These are phyloP conservation scores for Drechslera avenae DNA, from an alignment of 2,329 filamentous ascomycete genomes.

Conservation along the genomic window DNA sequence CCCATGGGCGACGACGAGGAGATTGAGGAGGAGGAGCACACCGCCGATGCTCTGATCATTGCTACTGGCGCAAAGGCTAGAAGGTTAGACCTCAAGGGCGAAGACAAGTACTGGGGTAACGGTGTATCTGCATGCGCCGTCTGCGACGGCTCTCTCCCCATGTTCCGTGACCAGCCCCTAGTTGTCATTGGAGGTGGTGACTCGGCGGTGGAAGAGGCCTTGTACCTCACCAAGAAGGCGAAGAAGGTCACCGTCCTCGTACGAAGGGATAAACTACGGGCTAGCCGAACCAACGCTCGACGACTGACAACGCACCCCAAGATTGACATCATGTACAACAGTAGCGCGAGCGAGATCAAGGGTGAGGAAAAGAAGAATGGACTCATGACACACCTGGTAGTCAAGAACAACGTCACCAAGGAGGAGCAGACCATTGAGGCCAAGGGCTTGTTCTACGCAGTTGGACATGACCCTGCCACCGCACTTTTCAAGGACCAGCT, in stretches of 20 bases:
- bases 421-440: constrained; percentile 83
- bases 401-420: constrained; percentile 79
- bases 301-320: constrained; percentile 83
- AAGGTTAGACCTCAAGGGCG: constrained; percentile 79
- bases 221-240: constrained; percentile 97
- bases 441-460: constrained; percentile 94
- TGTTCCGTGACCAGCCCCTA: constrained; percentile 95
- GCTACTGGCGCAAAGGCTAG: constrained; percentile 93
- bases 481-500: constrained; percentile 88
- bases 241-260: constrained; percentile 94
- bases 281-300: constrained; percentile 89
- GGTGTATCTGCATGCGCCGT: constrained; percentile 96
- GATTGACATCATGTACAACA: constrained; percentile 87
- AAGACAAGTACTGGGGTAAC: constrained; percentile 97
- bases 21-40: constrained; percentile 72
- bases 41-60: constrained; percentile 89
- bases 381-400: constrained; percentile 83
- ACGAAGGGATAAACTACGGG: constrained; percentile 81
- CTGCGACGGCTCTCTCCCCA: constrained; percentile 94
- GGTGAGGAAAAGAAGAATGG: constrained; percentile 76
- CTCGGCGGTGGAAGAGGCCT: constrained; percentile 94
- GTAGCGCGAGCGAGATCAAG: constrained; percentile 78
- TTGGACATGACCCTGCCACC: constrained; percentile 95
- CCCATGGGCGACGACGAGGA: constrained; percentile 79
- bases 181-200: constrained; percentile 97